These are phyloP conservation scores for Candida pseudoglaebosa DNA, from an alignment of 805 yeast genomes.

Conservation along the genomic window DNA sequence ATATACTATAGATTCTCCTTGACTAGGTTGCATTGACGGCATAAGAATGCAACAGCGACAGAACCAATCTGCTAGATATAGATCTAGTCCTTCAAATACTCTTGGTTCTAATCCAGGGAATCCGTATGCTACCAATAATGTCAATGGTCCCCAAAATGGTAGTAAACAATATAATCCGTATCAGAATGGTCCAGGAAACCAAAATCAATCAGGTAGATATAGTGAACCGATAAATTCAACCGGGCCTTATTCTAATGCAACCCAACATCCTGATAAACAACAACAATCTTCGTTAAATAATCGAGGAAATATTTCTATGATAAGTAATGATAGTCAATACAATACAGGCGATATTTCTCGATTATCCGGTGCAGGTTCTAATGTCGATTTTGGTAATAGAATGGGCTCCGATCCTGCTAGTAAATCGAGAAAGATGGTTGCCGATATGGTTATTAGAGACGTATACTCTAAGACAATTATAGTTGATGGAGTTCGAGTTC, in stretches of 20 bases:
- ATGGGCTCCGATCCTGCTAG: constrained; percentile 8
- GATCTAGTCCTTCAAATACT: background rate
- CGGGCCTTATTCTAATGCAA: background rate
- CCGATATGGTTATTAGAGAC: constrained; percentile 33
- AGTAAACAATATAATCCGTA: background rate
- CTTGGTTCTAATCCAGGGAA: background rate
- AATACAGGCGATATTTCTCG: background rate
- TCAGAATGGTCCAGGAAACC: background rate
- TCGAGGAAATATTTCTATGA: background rate
- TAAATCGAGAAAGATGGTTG: constrained; percentile 11
- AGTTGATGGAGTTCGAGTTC: constrained; percentile 15
- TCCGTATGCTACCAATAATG: background rate
- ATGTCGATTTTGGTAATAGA: background rate
- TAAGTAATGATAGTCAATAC: constrained; percentile 1
- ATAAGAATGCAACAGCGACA: constrained; percentile 1
- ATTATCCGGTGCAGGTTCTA: constrained; percentile 1
- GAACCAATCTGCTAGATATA: background rate
- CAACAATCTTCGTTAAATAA: too few species aligned
- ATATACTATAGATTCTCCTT: background rate
- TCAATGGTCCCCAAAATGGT: background rate
- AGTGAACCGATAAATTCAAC: background rate
- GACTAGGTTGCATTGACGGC: background rate
- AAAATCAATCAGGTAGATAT: background rate
- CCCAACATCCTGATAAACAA: background rate
- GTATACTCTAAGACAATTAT: constrained; percentile 32